Evolutionary conservation across 257 asterid species (phyloP), one percentile per base, ranked within the genome.

Genomic region (Gentiana straminea): DNA sequence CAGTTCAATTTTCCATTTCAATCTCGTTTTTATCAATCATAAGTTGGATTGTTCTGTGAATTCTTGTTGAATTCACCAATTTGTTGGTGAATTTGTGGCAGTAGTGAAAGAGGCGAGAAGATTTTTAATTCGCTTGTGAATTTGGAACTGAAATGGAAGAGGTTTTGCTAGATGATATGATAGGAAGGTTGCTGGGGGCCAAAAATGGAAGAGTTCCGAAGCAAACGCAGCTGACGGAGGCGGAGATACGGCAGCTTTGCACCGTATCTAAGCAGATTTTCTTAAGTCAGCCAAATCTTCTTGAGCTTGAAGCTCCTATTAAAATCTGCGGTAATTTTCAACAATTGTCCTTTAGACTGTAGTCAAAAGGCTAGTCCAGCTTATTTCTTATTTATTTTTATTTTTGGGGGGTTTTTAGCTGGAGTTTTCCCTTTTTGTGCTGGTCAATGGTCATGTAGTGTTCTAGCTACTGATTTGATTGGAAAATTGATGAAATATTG

Each of bases 201-300:
- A 63, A 64, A 46, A 63, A 43, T 57, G 74, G 69, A 41, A 63
- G 70, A 62, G 70, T 64, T 36, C 63, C 74, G 63, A 69, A 63
- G 74, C 74, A 69, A 49, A 69, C 58, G 7, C 65, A 58, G 54
- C 35, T 69, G 33, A 58, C 74, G 45, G 74, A 69, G 63, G 58
- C 62, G 34, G 74, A 69, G 59, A 69, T 69, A 56, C 38, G 35
- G 39, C 69, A 69, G 63, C 70, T 69, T n/a, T 69, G 74, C 51
- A 8, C 45, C 34, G 59, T 69, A 4, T 58, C 74, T 8, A 69
- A 58, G 51, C 58, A 69, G 66, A 57, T 68, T 51, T 68, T 68
- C 53, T 63, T 68, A 8, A 68, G 69, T 55, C 73, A 68, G 50
- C 73, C 74, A 33, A 69, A 69, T 58, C 74, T 69, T 54, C 74